A percentile compares a stretch with the other conserved stretches of the same genome.
phyloP scores from a whole-genome alignment of 140 eudicot genomes.

The Oenanthe javanica region DNA sequence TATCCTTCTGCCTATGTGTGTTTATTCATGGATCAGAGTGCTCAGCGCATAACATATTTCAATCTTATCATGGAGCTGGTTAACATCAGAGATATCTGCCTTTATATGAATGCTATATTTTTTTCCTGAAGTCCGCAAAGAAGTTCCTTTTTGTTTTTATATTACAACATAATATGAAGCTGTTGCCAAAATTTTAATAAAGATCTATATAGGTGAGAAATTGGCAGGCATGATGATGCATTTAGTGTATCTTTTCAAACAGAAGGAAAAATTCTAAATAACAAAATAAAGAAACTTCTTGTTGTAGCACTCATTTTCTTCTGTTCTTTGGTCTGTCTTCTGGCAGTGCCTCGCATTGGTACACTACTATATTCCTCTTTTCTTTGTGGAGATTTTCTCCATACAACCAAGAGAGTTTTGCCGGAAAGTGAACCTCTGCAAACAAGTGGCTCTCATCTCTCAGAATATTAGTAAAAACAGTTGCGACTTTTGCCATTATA shows the following conservation, averaged over 20 bases:
- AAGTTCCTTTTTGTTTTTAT: background rate
- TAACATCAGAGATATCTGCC: background rate
- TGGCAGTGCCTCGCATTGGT: constrained; percentile 74
- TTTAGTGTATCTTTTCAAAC: background rate
- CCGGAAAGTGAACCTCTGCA: constrained; percentile 52
- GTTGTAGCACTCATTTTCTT: background rate
- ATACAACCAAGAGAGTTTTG: constrained; percentile 67
- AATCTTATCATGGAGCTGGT: background rate
- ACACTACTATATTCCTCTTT: constrained; percentile 76
- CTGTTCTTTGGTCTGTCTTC: background rate
- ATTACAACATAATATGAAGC: background rate
- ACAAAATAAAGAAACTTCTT: background rate
- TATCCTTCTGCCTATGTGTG: background rate
- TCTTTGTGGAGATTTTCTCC: constrained; percentile 60
- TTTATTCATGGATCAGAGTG: background rate
- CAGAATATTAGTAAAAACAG: constrained; percentile 22
- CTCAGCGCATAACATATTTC: background rate
- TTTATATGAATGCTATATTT: background rate
- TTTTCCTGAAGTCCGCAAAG: background rate
- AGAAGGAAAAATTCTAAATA: background rate
- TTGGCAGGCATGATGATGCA: background rate
- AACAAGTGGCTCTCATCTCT: constrained; percentile 26
- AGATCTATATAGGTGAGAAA: background rate
- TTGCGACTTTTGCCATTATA: constrained; percentile 67
- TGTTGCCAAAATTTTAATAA: background rate